Evolutionary conservation across 2,329 filamentous ascomycete genomes (phyloP).

Genomic region (Harringtonia aguacate): DNA sequence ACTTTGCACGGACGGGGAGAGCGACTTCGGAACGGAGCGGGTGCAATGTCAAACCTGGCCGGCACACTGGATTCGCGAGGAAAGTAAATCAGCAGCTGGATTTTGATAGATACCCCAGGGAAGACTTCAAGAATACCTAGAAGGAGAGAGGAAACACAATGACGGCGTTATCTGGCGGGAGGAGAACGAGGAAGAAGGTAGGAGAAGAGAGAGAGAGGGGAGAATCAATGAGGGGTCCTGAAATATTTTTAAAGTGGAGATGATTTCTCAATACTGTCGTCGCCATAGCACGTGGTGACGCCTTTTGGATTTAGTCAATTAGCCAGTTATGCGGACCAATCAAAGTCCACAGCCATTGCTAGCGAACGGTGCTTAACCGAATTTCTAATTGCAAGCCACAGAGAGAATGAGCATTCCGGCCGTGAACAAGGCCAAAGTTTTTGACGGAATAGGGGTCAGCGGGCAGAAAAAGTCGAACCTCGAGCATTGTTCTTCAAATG

Average conservation of each 20-base stretch:
- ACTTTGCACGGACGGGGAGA: neutral
- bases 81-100: neutral
- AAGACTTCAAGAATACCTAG: neutral
- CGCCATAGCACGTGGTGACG: neutral
- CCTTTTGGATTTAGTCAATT: neutral
- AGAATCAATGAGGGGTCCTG: neutral
- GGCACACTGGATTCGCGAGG: neutral
- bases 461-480: too few species aligned
- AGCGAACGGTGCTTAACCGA: too few species aligned
- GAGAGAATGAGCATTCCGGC: too few species aligned
- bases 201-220: neutral
- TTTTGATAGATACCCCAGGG: neutral
- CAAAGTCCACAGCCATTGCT: too few species aligned
- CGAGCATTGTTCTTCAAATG: too few species aligned
- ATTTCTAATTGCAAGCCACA: too few species aligned
- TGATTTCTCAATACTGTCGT: neutral
- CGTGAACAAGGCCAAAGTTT: too few species aligned
- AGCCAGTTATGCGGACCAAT: neutral
- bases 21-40: conserved; percentile 1
- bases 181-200: neutral
- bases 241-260: neutral
- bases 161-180: neutral
- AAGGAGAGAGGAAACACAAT: neutral
- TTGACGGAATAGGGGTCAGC: too few species aligned
- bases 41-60: neutral